Evolutionary conservation across 371 early-diverging fungal genomes (phyloP), one percentile per base, ranked within the genome.

Genomic region (Scutellospora calospora): DNA sequence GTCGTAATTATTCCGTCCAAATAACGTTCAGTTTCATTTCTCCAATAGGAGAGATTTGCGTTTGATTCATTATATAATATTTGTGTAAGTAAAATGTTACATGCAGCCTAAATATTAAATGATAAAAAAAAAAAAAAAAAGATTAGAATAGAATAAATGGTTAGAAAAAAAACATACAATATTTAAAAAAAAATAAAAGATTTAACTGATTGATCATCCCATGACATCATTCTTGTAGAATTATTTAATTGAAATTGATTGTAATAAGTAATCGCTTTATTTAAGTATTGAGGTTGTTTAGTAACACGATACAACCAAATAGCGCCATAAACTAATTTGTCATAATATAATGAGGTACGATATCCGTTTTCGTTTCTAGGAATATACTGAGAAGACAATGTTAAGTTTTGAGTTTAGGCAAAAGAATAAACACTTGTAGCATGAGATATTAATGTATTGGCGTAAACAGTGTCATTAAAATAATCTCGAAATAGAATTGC

Each of bases 281-380:
- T 79, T 51, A 86, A 84, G 54, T 91, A 92, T 0, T 75, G 80
- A 5, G 81, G n/a, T 57, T 89, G 83, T 45, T 84, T 85, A 4
- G 90, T 90, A 2, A 89, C 86, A 33, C 86, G 87, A 82, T 87
- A 89, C 82, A 92, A 87, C 92, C 92, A 92, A 14, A 90, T 85
- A 1, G 91, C 89, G 11, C 87, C 91, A 85, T 85, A 91, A 3
- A 88, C 89, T 2, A 91, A 79, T 68, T 91, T 89, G 55, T 90
- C 89, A 27, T 85, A 83, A 71, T 83, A 89, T 22, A 82, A 83
- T 5, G 86, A 88, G 9, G 89, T 86, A 0, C 86, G 86, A 35
- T 87, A 91, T 85, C 84, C 62, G 84, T 85, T 0, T 81, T 59
- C 1, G 84, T 85, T 0, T 81, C 55, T 1, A 11, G 0, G 87